phyloP scores from a whole-genome alignment of 768 basidiomycete species.

The Candolleomyces eurysporus region DNA sequence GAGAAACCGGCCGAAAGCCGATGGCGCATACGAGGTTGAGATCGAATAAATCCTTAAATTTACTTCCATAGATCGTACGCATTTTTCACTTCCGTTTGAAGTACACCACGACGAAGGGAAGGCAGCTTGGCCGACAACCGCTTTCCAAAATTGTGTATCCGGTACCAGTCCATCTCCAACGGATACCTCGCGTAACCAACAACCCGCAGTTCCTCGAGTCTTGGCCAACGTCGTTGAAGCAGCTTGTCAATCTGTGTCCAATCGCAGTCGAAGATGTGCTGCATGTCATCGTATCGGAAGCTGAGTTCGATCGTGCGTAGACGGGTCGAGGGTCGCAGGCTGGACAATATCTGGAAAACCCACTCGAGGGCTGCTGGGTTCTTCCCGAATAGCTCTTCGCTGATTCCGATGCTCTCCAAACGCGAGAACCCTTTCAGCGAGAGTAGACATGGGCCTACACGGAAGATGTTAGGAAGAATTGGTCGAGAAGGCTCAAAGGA shows the following conservation, averaged over 20 bases:
- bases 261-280: neutral
- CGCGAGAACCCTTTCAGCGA: neutral
- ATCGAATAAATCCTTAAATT: too few relatives aligned
- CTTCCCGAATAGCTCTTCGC: neutral
- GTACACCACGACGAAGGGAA: too few relatives aligned
- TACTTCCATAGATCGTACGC: too few relatives aligned
- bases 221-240: neutral
- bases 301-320: neutral
- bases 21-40: too few relatives aligned
- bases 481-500: neutral
- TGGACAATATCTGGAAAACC: neutral
- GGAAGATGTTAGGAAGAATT: neutral
- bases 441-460: neutral
- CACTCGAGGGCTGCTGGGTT: neutral
- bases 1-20: too few relatives aligned
- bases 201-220: neutral
- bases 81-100: too few relatives aligned
- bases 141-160: too few relatives aligned
- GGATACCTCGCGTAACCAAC: neutral
- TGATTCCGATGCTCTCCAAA: neutral
- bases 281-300: neutral
- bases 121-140: too few relatives aligned
- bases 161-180: neutral
- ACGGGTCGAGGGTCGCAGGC: neutral
- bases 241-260: neutral